Base-by-base conservation (phyloP, 23 red algal species). In the Gracilariopsis chorda region DNA sequence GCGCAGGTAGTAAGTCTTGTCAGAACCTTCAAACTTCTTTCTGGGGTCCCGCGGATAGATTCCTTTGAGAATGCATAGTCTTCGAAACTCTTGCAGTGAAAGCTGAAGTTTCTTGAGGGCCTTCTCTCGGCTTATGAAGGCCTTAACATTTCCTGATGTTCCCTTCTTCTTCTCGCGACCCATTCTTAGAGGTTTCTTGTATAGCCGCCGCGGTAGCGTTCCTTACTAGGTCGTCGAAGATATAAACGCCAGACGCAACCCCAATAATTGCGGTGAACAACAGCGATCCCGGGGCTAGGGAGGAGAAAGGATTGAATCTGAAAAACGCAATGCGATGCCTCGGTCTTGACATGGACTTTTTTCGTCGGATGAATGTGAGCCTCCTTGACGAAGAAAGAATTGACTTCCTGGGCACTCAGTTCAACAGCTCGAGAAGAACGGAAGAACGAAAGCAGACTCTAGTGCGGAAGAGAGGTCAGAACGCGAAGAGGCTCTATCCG, bases 21-120 rank as follows among this genome's bases (percentile, higher is more conserved):
- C 60, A 16, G 86, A 51, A 19, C 93, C 93, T 48, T 94, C 91
- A 16, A 94, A 48, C 71, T 99, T 99, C 75, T 99, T 99, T 32
- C 77, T 68, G 0, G 97, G 97, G 48, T 95, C 93, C 69, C 97
- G 81, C 12, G 97, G 97, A 74, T 92, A 95, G 60, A 95, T 96
- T 24, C 97, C 97, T 89, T 99, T 99, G 33, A 99, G 79, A 29
- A 99, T 96, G 61, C 97, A 99, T 12, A 99, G 76, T 10, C 94
- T 86, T 6, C 94, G 97, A 67, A 95, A 99, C 24, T 94, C 92
- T 43, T 33, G 80, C 8, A 99, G 65, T 9, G 82, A 87, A 46
- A 99, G 79, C 47, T 99, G 97, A 1, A 99, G 86, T 70, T 95
- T 99, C 41, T 92, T 88, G 53, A 95, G 90, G n/a, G 93, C 93